A percentile compares a stretch with the other conserved stretches of the same genome.
These are phyloP conservation scores for Fusarium sororula DNA, from an alignment of 2,329 filamentous ascomycete species.

Conservation along the genomic window DNA sequence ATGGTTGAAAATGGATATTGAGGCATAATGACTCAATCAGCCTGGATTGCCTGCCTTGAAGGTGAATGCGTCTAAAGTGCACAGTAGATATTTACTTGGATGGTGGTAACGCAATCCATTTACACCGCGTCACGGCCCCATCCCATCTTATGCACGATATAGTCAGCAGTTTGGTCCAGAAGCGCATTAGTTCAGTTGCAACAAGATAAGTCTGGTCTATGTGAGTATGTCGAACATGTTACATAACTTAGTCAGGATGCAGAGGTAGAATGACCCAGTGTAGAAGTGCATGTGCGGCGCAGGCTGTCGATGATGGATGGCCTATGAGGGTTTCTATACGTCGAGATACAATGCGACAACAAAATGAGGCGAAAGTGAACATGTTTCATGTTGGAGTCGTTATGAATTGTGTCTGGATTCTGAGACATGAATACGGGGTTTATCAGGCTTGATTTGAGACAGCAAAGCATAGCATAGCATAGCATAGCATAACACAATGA, in stretches of 20 bases:
- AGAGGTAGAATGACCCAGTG: constrained; percentile 7
- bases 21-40: background rate
- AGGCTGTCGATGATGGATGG: constrained; percentile 15
- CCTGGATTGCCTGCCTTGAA: background rate
- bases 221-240: constrained; percentile 12
- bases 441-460: background rate
- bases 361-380: constrained; percentile 27
- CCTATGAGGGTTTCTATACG: constrained; percentile 11
- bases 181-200: background rate
- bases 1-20: background rate
- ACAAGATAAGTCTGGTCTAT: background rate
- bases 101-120: background rate
- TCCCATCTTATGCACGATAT: constrained; percentile 9
- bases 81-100: background rate
- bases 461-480: background rate
- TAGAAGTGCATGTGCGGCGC: constrained; percentile 10
- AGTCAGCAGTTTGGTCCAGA: constrained; percentile 11
- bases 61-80: background rate
- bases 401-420: background rate
- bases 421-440: background rate
- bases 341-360: background rate
- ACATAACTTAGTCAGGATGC: background rate
- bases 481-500: background rate
- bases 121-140: background rate
- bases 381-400: constrained; percentile 2